Conservation (phyloP, 352 stramenopile genomes). For the Globisporangium echinulatum region DNA sequence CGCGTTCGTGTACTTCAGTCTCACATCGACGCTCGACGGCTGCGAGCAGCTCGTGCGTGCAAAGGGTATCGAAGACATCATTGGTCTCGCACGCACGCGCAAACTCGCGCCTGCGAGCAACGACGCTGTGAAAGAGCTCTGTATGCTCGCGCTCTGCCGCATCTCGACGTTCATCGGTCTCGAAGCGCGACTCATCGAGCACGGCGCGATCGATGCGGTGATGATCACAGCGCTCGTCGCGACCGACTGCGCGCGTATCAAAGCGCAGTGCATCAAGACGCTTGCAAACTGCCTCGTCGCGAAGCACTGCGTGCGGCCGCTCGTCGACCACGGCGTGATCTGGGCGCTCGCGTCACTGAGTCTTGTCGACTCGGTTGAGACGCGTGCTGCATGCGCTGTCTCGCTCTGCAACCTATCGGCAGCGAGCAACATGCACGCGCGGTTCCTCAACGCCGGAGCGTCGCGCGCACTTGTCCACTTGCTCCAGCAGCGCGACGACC, state of each 20-base stretch:
- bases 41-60: conserved; percentile 74
- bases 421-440: conserved; percentile 43
- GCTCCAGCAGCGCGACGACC: conserved; percentile 32
- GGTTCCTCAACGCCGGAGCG: conserved; percentile 64
- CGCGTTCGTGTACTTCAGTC: conserved; percentile 56
- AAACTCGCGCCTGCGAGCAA: conserved; percentile 29
- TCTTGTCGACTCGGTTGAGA: conserved; percentile 46
- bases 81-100: conserved; percentile 45
- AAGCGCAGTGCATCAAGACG: conserved; percentile 64
- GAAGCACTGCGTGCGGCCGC: conserved; percentile 51
- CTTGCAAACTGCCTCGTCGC: conserved; percentile 71
- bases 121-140: conserved; percentile 55
- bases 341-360: conserved; percentile 70
- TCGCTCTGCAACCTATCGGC: conserved; percentile 76
- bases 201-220: conserved; percentile 60
- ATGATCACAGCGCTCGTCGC: conserved; percentile 72
- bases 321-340: conserved; percentile 71
- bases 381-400: conserved; percentile 50
- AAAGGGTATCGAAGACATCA: conserved; percentile 58
- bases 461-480: conserved; percentile 57
- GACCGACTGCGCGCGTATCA: conserved; percentile 56
- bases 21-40: conserved; percentile 59
- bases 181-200: conserved; percentile 58
- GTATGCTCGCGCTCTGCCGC: conserved; percentile 61
- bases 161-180: conserved; percentile 60